Conservation (phyloP, 2,329 filamentous ascomycete species). For the Venturia carpophila region DNA sequence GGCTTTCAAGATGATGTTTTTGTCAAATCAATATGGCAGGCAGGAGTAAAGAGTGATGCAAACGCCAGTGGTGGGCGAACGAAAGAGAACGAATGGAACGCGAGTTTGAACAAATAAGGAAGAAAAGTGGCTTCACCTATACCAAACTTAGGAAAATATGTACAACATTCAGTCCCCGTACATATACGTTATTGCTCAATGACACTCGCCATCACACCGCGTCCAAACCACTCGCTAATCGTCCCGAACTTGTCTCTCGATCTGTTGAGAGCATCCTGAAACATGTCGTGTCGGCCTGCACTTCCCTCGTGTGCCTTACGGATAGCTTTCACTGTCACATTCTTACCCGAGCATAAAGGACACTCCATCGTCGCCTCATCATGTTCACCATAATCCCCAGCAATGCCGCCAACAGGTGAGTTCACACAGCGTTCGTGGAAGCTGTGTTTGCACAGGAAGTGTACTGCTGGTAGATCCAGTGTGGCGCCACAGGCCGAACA, state of each 20-base stretch:
- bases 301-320: conserved; percentile 79
- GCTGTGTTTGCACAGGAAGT: conserved; percentile 94
- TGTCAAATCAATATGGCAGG: not conserved
- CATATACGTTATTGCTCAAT: not conserved
- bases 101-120: not conserved
- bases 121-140: not conserved
- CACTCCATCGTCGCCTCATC: conserved; percentile 64
- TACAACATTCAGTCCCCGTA: not conserved
- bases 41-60: not conserved
- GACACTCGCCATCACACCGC: conserved; percentile 69
- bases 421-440: conserved; percentile 91
- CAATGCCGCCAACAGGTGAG: conserved; percentile 30
- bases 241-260: conserved; percentile 83
- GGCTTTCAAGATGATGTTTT: not conserved
- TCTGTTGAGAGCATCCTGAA: conserved; percentile 67
- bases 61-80: not conserved
- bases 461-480: conserved; percentile 81
- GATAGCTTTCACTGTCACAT: conserved; percentile 83
- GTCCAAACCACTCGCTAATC: conserved; percentile 87
- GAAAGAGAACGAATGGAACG: not conserved
- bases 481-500: conserved; percentile 73
- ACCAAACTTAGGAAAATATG: not conserved
- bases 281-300: conserved; percentile 80
- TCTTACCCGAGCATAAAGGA: conserved; percentile 73
- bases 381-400: conserved; percentile 44